A percentile compares a stretch with the other conserved stretches of the same genome.
Conservation (phyloP, 495 filamentous ascomycete genomes). For the Lophium mytilinum region DNA sequence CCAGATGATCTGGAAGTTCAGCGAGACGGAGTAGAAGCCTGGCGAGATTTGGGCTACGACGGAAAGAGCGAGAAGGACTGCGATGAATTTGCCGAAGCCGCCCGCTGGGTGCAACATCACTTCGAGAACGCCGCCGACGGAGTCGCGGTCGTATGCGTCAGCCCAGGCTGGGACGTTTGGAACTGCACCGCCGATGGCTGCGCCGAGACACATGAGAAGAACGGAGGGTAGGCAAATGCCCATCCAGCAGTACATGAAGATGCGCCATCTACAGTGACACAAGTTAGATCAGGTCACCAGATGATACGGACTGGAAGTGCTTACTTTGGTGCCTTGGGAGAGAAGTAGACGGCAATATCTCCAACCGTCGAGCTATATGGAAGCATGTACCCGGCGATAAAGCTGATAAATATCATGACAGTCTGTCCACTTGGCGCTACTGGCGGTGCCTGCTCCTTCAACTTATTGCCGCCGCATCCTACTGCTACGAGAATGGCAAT, state of each 20-base stretch:
- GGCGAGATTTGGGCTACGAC: slow-evolving; percentile 15
- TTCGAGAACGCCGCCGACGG: slow-evolving; percentile 47
- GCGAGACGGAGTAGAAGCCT: slow-evolving; percentile 33
- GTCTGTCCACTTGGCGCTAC: too few species aligned
- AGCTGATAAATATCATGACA: slow-evolving; percentile 40
- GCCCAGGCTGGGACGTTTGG: slow-evolving; percentile 32
- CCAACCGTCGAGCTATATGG: slow-evolving; percentile 20
- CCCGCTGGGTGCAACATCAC: slow-evolving; percentile 46
- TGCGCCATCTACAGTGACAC: slow-evolving; percentile 26
- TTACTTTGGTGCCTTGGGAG: slow-evolving; percentile 39
- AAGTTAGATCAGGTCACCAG: background rate
- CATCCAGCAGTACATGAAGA: slow-evolving; percentile 40
- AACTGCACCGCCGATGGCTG: slow-evolving; percentile 44
- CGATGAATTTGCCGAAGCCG: slow-evolving; percentile 50
- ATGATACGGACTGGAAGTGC: slow-evolving; percentile 3
- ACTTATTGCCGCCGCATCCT: slow-evolving; percentile 41
- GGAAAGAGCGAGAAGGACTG: slow-evolving; percentile 45
- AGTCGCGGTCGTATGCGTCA: slow-evolving; percentile 38
- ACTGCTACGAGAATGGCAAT: slow-evolving; percentile 46
- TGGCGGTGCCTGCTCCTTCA: slow-evolving; percentile 19
- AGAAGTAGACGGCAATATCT: slow-evolving; percentile 44
- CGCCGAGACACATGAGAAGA: slow-evolving; percentile 46
- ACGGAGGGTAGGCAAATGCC: slow-evolving; percentile 43
- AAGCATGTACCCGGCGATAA: slow-evolving; percentile 26
- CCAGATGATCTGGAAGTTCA: slow-evolving; percentile 49